Base-by-base conservation (phyloP, 177 flowering plant genomes). In the Tripterygium wilfordii region DNA sequence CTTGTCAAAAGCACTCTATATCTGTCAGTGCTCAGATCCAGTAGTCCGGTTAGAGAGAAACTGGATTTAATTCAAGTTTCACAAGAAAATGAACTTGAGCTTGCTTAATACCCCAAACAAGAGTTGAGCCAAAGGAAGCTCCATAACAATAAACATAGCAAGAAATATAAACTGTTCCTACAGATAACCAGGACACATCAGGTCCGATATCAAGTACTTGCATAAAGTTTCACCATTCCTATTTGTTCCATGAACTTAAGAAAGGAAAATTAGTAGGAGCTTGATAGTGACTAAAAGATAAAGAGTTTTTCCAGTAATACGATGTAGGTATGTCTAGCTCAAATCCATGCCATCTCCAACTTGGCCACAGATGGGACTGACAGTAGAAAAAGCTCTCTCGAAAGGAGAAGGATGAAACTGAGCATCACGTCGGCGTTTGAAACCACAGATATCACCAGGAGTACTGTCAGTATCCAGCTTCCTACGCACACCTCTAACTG, bases 331-430 rank as follows among this genome's bases (percentile, higher is more conserved):
- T 38, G 56, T 56, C 83, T 82, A 82, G 76, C 68, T 91, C 83
- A 78, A 62, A 58, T 91, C 96, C 96, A 88, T 88, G 70, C 92
- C 90, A 58, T 91, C 98, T 62, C 92, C 95, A 67, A 83, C 68
- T 75, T 68, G 92, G 75, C 90, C 83, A 80, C 90, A 82, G 72
- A 91, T 84, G 42, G 96, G 96, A 69, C 72, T 64, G 53, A 73
- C 88, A 61, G 90, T 75, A 68, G 65, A 49, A 68, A 88, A 75
- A 27, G 96, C 77, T 72, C 88, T 83, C 87, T 91, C 96, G 49
- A 91, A 91, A 36, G 95, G 92, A 60, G 95, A 91, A 61, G 96
- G 85, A 58, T 74, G 82, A 56, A 70, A 61, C 60, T 79, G 80
- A 10, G 88, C 71, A 66, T 69, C 81, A 24, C 96, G 76, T 54